phyloP scores from a whole-genome alignment of 2,329 filamentous ascomycete genomes.

The Juglanconis sp. region DNA sequence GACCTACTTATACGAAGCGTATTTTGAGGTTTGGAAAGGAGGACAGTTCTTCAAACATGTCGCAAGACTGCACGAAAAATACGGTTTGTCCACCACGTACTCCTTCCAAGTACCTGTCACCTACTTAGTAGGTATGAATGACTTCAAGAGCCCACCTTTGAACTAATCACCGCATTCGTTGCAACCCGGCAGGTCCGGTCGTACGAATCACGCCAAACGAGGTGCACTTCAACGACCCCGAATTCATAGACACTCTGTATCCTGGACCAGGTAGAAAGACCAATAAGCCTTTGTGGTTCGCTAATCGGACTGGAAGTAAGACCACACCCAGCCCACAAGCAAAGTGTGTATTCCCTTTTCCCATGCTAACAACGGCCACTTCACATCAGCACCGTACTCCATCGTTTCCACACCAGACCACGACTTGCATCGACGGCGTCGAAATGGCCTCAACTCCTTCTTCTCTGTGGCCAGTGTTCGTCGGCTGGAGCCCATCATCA shows the following conservation, averaged over 20 bases:
- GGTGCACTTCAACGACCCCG: not conserved
- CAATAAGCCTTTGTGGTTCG: not conserved
- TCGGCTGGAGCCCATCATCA: constrained; percentile 31
- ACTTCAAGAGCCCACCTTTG: no score
- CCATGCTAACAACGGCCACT: no score
- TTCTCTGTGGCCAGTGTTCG: constrained; percentile 39
- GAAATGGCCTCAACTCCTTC: constrained; percentile 38
- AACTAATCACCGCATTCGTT: no score
- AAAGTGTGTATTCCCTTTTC: no score
- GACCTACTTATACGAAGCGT: not conserved
- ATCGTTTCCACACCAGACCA: constrained; percentile 33
- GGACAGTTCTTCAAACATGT: not conserved
- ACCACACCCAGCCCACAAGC: no score
- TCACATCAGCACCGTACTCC: not conserved
- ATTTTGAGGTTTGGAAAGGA: no score
- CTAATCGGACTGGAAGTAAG: not conserved
- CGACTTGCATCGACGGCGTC: constrained; percentile 38
- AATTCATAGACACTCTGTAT: not conserved
- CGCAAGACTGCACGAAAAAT: not conserved
- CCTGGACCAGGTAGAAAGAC: not conserved
- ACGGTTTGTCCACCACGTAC: not conserved
- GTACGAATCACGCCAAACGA: not conserved
- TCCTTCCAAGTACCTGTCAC: no score
- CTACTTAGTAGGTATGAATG: no score
- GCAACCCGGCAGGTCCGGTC: no score